Evolutionary conservation across 2,329 filamentous ascomycete species (phyloP), one percentile per base, ranked within the genome.

Genomic region (Penicillium sp.): DNA sequence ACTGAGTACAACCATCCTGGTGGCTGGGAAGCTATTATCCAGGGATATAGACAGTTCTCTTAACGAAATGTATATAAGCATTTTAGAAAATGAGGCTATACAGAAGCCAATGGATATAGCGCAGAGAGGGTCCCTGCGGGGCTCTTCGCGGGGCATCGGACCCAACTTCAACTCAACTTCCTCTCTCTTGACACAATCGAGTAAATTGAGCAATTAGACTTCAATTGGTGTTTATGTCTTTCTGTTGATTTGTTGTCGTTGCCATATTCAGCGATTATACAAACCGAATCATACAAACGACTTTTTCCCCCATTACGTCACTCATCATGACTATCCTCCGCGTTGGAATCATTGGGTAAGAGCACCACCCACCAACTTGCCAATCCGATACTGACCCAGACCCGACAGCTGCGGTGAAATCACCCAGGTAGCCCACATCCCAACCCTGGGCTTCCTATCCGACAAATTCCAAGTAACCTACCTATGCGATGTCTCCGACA

Each of bases 401-500:
- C 21, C 29, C 36, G 14, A 9, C 21, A 54, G 80, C 5, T 77
- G 76, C 45, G 80, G 81, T 36, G 78, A 82, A 58, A 69, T 82
- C 39, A 68, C 70, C 16, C 78, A 83, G 64, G 78, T 82, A 22
- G 71, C 76, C 9, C 81, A 83, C 56, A 75, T 83, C 7, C 80
- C 79, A 1, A 77, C 70, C 1, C 54, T 83, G 7, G 70, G 68
- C 43, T 71, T 74, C 24, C 67, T 84, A 5, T 72, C 72, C 11
- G 61, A 78, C 43, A 67, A 71, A 27, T 84, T 75, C 67, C 67
- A 63, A 2, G 75, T 76, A 14, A 80, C 75, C 0, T 77, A 77
- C 55, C 70, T 84, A 14, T 83, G 80, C 64, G 82, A 83, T 56
- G 69, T 81, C 10, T 83, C 82, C 0, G 46, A 63, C n/a, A 56